Base-by-base conservation (phyloP, 495 filamentous ascomycete genomes). In the Jackrogersella multiformis region DNA sequence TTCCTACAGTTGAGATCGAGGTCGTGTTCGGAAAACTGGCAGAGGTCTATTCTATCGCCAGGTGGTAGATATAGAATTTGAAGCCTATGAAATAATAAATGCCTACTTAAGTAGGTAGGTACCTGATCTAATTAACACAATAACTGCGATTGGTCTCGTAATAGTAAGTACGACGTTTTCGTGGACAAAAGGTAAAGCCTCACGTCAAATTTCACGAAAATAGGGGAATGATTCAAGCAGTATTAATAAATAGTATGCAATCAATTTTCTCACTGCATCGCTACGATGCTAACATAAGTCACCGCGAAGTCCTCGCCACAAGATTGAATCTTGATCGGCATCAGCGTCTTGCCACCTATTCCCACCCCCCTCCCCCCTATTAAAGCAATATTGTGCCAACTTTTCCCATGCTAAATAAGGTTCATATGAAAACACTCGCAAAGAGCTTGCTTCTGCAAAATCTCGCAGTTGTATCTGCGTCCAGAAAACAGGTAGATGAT, bases 401-500 rank as follows among this genome's bases (percentile, higher is more conserved):
- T 16, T n/a, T 36, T 41, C 20, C 30, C 12, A 48, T 16, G 10
- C 39, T 66, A 51, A 60, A 66, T n/a, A n/a, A n/a, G n/a, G n/a
- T 55, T 36, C 38, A 46, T 61, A 56, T 52, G 26, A 34, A 21
- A 53, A 45, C 28, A 24, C 36, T 18, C 20, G n/a, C 21, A 13
- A 56, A 20, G 6, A 30, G 10, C n/a, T 15, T 46, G 30, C 5
- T n/a, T 9, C 21, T 34, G 15, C 39, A 54, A 53, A 57, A 56
- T 56, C 38, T n/a, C n/a, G n/a, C n/a, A n/a, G n/a, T n/a, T n/a
- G n/a, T n/a, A 64, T 45, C 32, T 64, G 24, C 53, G 36, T 44
- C 61, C 53, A 64, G 44, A 57, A 61, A 32, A 9, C 48, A 5
- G 10, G 32, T 54, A 56, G 15, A 64, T 61, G 9, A 69, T 52